Conservation (phyloP, 2,329 filamentous ascomycete genomes). For the Colletotrichum magnum region DNA sequence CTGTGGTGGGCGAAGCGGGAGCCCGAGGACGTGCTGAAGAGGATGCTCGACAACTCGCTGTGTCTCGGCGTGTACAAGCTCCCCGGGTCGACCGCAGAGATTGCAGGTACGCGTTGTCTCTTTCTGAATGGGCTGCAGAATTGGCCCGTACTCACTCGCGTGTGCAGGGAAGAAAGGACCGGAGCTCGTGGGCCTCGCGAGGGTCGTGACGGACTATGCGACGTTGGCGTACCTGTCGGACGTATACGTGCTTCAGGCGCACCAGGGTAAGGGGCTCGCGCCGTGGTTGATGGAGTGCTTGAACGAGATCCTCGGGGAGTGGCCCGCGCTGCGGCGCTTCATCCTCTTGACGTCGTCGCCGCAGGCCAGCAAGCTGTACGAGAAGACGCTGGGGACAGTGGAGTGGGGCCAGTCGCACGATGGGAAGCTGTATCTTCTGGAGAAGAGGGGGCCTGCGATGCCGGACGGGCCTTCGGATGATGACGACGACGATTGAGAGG, state of each 20-base stretch:
- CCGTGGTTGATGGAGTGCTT: slow-evolving; percentile 75
- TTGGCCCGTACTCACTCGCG: background rate
- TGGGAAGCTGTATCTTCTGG: slow-evolving; percentile 56
- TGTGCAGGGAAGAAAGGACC: slow-evolving; percentile 43
- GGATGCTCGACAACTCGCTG: slow-evolving; percentile 70
- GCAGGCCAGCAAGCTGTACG: slow-evolving; percentile 59
- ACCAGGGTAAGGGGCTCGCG: slow-evolving; percentile 74
- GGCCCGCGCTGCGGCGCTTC: slow-evolving; percentile 72
- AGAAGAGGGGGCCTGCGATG: slow-evolving; percentile 54
- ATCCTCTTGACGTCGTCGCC: slow-evolving; percentile 65
- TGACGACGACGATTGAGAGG: slow-evolving; percentile 19
- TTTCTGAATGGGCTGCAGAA: background rate
- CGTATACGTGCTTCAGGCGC: slow-evolving; percentile 73
- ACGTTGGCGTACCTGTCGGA: slow-evolving; percentile 64
- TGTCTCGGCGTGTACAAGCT: slow-evolving; percentile 71
- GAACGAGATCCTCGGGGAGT: slow-evolving; percentile 67
- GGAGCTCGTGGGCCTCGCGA: slow-evolving; percentile 57
- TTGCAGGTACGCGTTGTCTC: slow-evolving; percentile 47
- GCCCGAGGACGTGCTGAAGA: slow-evolving; percentile 62
- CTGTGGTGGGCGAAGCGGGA: slow-evolving; percentile 73
- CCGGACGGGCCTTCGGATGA: slow-evolving; percentile 25
- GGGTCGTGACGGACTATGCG: slow-evolving; percentile 41
- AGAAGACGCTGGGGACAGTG: slow-evolving; percentile 60
- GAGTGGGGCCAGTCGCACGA: slow-evolving; percentile 60
- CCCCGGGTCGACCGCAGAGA: slow-evolving; percentile 48